Evolutionary conservation across 192 early-diverging fungal genomes (phyloP).

Genomic region (Gigaspora rosea): DNA sequence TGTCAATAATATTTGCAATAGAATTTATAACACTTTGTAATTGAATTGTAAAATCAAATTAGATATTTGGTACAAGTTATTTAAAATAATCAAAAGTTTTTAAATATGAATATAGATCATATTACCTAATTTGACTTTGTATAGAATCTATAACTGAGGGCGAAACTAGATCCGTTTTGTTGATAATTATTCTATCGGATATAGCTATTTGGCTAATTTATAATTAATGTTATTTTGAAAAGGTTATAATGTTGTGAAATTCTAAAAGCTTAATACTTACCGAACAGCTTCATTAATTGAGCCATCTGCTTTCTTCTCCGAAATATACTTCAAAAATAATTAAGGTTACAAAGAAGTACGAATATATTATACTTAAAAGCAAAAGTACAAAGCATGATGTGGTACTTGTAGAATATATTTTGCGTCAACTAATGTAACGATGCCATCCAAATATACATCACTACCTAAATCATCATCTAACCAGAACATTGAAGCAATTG

Average conservation of each 20-base stretch:
- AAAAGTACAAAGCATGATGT: not conserved
- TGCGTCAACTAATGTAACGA: slow-evolving; percentile 85
- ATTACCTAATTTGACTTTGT: slow-evolving; percentile 47
- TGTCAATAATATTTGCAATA: slow-evolving; percentile 31
- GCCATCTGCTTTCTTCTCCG: slow-evolving; percentile 53
- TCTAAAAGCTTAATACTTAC: slow-evolving; percentile 42
- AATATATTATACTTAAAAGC: not conserved
- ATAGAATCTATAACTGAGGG: slow-evolving; percentile 42
- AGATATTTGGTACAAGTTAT: not conserved
- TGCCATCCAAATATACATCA: slow-evolving; percentile 89
- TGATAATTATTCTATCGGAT: slow-evolving; percentile 85
- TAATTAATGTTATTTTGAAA: not conserved
- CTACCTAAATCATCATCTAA: slow-evolving; percentile 91
- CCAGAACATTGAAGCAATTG: slow-evolving; percentile 97
- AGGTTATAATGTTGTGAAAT: not conserved
- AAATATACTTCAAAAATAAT: not conserved
- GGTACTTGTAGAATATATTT: slow-evolving; percentile 61
- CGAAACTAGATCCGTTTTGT: slow-evolving; percentile 80
- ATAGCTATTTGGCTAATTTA: slow-evolving; percentile 71
- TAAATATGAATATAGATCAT: slow-evolving; percentile 34
- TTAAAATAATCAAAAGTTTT: not conserved
- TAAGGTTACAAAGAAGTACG: not conserved
- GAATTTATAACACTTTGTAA: slow-evolving; percentile 39
- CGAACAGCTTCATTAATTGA: slow-evolving; percentile 75
- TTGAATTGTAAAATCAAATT: slow-evolving; percentile 4